Base-by-base conservation (phyloP, 495 filamentous ascomycete species). In the Tuber microsphaerosporum region DNA sequence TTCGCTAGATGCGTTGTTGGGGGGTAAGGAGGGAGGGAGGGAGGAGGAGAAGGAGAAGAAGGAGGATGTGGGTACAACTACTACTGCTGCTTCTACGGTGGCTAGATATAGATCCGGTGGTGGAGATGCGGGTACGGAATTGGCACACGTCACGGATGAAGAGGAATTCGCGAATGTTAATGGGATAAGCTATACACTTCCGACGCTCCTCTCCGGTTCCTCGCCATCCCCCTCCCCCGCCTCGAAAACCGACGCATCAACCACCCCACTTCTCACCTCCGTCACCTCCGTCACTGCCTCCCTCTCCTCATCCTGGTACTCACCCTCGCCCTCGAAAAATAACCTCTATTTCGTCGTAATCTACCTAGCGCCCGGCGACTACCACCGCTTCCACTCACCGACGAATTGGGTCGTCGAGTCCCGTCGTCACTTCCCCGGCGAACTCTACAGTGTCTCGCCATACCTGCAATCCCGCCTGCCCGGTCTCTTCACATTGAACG, bases 361-460 rank as follows among this genome's bases (percentile, higher is more conserved):
- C 81, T 99, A 99, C 85, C 89, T 99, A n/a, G 95, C 95, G 0
- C 95, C 95, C 0, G 95, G 95, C 41, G 95, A 99, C 84, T 99
- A 99, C 86, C 95, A 99, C 85, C 92, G 94, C 71, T 99, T 98
- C 87, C 95, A 99, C 85, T 95, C 92, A 5, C 95, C 95, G 0
- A 90, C 92, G 5, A 90, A 91, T 74, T 99, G 95, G 95, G 95
- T 99, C 1, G 94, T 92, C 46, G 92, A 97, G 84, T 89, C 88
- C 80, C 90, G 95, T 17, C 90, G 95, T 7, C 95, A 99, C 84
- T 99, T 99, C 84, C 94, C 95, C 14, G 95, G 95, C 41, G 95
- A 99, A 84, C 87, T 99, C 26, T 99, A 93, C 85, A 93, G 90
- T 71, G 95, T 99, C 26, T 96, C 92, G 4, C 95, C 95, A 0